phyloP scores from a whole-genome alignment of 2,329 filamentous ascomycete genomes.

The Metarhizium guizhouense region DNA sequence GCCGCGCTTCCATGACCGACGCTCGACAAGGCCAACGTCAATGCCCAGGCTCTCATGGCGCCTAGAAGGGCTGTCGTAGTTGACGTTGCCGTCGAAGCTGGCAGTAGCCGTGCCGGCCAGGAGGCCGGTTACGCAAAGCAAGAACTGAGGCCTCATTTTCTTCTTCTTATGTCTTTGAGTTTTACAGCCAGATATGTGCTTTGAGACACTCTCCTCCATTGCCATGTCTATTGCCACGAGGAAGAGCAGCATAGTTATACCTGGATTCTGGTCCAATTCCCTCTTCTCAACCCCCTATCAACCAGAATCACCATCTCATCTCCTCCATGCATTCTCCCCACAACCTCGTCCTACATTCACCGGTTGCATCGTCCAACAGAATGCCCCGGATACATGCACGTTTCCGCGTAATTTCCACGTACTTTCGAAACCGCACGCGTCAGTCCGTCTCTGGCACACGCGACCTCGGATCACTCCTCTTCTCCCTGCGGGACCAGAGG shows the following conservation, averaged over 20 bases:
- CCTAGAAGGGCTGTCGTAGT: slow-evolving; percentile 58
- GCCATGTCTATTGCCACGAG: not conserved
- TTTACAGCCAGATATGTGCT: not conserved
- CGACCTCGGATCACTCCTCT: no score
- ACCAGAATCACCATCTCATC: not conserved
- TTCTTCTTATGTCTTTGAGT: not conserved
- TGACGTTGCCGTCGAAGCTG: slow-evolving; percentile 41
- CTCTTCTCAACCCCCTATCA: not conserved
- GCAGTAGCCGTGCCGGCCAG: slow-evolving; percentile 1
- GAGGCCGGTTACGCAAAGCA: slow-evolving; percentile 1
- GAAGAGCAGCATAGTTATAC: not conserved
- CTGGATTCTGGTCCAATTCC: not conserved
- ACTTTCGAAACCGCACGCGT: not conserved
- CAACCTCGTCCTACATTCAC: not conserved
- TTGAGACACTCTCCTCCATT: not conserved
- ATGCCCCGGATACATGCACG: not conserved
- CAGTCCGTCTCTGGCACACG: not conserved
- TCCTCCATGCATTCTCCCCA: not conserved
- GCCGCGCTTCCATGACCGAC: slow-evolving; percentile 37
- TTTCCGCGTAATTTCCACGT: not conserved
- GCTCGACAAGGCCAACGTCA: slow-evolving; percentile 51
- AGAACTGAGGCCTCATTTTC: slow-evolving; percentile 2
- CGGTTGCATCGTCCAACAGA: not conserved
- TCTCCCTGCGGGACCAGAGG: no score
- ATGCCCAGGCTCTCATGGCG: slow-evolving; percentile 56